Evolutionary conservation across 2,329 filamentous ascomycete genomes (phyloP), one percentile per base, ranked within the genome.

Genomic region (Neonectria punicea): DNA sequence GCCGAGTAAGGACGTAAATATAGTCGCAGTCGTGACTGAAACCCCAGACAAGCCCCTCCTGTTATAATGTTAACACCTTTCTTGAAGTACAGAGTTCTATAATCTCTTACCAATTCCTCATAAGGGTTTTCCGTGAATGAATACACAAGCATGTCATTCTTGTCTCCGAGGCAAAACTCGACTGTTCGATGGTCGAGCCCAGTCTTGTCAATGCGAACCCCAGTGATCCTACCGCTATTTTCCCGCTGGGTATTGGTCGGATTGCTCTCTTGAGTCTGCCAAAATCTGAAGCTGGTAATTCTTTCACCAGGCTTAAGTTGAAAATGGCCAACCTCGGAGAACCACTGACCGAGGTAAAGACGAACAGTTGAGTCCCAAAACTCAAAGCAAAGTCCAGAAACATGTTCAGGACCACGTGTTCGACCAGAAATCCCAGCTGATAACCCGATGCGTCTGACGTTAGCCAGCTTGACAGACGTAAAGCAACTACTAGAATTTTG

Each of bases 301-400:
- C 25, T 53, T 0, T 61, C 57, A 0, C 30, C 43, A 4, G 1
- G 4, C 8, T 28, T 1, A 11, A 67, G 0, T 4, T 46, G 5
- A 1, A 65, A 14, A 22, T 46, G 20, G 0, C 4, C 11, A 25
- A 56, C 41, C 18, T 66, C 58, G 1, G 14, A 1, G 4, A 41
- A 56, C 65, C 63, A 67, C 13, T 67, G 65, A 1, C 65, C 63
- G 9, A 59, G 9, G n/a, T 59, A 67, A 1, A 46, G 2, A 0
- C 58, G 30, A 2, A 22, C 3, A 0, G 9, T 43, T 1, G 20
- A 14, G 3, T 39, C 41, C 63, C 54, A 54, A 11, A 59, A 67
- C 2, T 66, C 58, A n/a, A 67, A 57, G 28, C 46, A 43, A 9
- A 67, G 34, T 0, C 65, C 65, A 11, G 63, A 50, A 7, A 67